Percentiles rank a stretch among this genome's conserved stretches.
phyloP scores from a whole-genome alignment of 2,329 filamentous ascomycete genomes.

The Rhynchosporium secalis region DNA sequence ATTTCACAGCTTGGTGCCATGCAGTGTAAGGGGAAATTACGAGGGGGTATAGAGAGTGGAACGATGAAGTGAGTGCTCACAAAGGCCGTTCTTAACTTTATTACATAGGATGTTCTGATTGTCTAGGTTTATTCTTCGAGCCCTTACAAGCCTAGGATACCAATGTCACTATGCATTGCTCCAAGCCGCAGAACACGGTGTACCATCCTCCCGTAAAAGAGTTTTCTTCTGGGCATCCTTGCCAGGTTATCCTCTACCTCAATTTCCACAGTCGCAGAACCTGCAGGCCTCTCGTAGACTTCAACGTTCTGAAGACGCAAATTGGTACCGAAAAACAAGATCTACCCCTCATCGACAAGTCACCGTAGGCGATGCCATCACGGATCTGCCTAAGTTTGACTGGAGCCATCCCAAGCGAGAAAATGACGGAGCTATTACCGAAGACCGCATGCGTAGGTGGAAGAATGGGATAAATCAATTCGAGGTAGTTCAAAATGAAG shows the following conservation, averaged over 20 bases:
- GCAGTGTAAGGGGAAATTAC: background rate
- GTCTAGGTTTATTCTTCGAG: conserved; percentile 28
- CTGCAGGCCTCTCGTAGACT: background rate
- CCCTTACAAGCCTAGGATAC: conserved; percentile 29
- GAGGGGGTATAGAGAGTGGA: conserved; percentile 18
- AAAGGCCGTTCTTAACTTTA: background rate
- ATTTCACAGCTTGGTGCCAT: conserved; percentile 14
- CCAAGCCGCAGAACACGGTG: conserved; percentile 23
- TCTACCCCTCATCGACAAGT: conserved; percentile 22
- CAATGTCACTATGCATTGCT: conserved; percentile 26
- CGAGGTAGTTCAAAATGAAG: background rate
- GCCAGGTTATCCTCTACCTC: conserved; percentile 21
- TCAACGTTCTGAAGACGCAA: background rate
- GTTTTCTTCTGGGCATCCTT: conserved; percentile 29
- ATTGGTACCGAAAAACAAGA: conserved; percentile 15
- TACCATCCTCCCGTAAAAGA: conserved; percentile 24
- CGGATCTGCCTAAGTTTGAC: conserved; percentile 28
- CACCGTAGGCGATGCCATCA: conserved; percentile 23
- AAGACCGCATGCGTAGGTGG: background rate
- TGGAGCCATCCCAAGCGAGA: conserved; percentile 22
- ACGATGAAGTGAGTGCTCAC: conserved; percentile 14
- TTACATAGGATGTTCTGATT: background rate
- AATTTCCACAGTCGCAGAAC: conserved; percentile 25
- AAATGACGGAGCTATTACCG: background rate
- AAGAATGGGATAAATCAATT: background rate